Base-by-base conservation (phyloP, 192 early-diverging fungal species). In the Coemansia sp. region DNA sequence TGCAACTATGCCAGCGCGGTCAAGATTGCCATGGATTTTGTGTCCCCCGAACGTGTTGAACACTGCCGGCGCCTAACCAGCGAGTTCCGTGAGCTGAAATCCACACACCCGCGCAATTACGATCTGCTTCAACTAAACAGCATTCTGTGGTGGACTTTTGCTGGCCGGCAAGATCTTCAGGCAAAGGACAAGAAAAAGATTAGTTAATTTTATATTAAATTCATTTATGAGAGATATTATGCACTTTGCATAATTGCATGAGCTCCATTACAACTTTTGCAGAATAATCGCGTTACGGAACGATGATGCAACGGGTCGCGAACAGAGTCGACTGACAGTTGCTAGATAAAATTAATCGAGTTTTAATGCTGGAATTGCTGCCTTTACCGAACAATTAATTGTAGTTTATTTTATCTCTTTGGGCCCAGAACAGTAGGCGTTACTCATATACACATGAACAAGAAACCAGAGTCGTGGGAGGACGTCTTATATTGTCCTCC, bases 11-110 rank as follows among this genome's bases (percentile, higher is more conserved):
- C 83, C 7, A 83, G 73, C 32, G 84, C 86, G 6, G 83, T 92
- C 48, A 92, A 92, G 70, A 67, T 84, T 2, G 90, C 90, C 19
- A 81, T 87, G 69, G 90, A 90, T 62, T 91, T 89, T 75, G 78
- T 91, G 12, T 85, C 84, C 43, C 85, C 86, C 8, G 87, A 89
- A 56, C 81, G 83, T 23, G 63, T 91, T 12, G 56, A 57, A 3
- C 56, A 79, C 57, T 85, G 86, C 53, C 61, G 56, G 0, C 56
- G 47, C 0, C 56, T 89, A 24, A 83, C 84, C 1, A 43, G 37
- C 9, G 83, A 89, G 54, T 88, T 89, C 58, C 56, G 86, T 9
- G 41, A 17, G 5, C 69, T 89, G 39, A 4, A 32, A 12, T 10
- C 1, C n/a, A 11, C 7, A 4, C 72, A 87, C 17, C 76, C 70